A percentile compares a stretch with the other conserved stretches of the same genome.
Evolutionary conservation across 805 yeast species (phyloP).

Genomic region (Candida nanaspora): DNA sequence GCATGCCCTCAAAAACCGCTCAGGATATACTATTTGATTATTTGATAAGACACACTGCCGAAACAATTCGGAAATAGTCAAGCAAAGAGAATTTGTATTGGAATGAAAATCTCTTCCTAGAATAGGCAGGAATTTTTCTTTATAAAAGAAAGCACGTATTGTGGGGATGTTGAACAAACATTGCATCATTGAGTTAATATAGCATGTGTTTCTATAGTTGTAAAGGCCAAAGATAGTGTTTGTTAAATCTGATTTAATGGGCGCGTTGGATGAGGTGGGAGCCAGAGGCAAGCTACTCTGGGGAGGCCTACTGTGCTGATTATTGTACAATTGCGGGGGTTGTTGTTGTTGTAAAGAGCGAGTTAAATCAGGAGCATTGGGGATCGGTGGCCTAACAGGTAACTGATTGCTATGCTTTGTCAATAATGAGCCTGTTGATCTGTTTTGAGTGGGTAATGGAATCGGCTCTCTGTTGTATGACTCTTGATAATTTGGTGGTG

Average conservation of each 20-base stretch:
- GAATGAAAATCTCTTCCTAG: not conserved
- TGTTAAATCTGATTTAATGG: not conserved
- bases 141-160: constrained; percentile 43
- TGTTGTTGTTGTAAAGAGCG: not conserved
- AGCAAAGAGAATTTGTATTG: too few species aligned
- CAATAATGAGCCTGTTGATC: not conserved
- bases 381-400: not conserved
- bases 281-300: too few species aligned
- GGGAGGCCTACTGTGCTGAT: not conserved
- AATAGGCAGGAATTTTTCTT: constrained; percentile 39
- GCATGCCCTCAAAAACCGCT: constrained; percentile 40
- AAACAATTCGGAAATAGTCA: too few species aligned
- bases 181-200: constrained; percentile 68
- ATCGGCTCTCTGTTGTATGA: too few species aligned
- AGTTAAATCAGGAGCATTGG: not conserved
- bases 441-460: not conserved
- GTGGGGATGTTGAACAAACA: constrained; percentile 49
- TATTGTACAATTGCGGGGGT: constrained; percentile 7
- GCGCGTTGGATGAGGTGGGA: not conserved
- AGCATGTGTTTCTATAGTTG: constrained; percentile 70
- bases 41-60: constrained; percentile 42
- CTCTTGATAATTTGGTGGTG: too few species aligned
- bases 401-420: not conserved
- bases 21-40: constrained; percentile 57
- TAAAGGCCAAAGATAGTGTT: constrained; percentile 33